Evolutionary conservation across 2,329 filamentous ascomycete genomes (phyloP).

Genomic region (Dothideomycetidae sp.): DNA sequence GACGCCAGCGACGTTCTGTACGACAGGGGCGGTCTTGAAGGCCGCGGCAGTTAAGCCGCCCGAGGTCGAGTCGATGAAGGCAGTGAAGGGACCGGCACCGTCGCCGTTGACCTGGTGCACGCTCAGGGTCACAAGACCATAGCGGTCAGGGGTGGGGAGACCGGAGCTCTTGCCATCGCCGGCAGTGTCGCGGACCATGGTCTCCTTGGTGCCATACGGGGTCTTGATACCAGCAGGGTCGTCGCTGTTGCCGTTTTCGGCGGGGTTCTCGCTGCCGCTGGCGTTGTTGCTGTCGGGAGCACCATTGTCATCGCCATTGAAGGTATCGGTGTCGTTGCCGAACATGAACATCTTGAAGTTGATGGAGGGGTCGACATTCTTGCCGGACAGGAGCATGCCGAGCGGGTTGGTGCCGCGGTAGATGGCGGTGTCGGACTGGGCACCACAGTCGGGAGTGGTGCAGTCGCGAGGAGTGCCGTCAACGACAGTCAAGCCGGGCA

Average conservation of each 20-base stretch:
- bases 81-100: conserved; percentile 49
- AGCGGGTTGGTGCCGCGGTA: conserved; percentile 46
- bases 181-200: conserved; percentile 38
- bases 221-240: conserved; percentile 37
- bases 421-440: conserved; percentile 57
- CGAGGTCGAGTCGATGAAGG: conserved; percentile 47
- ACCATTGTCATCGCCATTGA: conserved; percentile 21
- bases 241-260: conserved; percentile 18
- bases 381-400: conserved; percentile 44
- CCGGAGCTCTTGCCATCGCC: conserved; percentile 41
- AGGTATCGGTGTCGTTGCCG: conserved; percentile 15
- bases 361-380: too few species aligned
- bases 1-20: conserved; percentile 46
- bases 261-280: conserved; percentile 20
- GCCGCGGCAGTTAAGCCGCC: conserved; percentile 46
- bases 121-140: conserved; percentile 48
- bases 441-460: conserved; percentile 44
- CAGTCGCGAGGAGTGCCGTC: conserved; percentile 58
- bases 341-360: conserved; percentile 48
- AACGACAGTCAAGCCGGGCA: conserved; percentile 47
- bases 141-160: conserved; percentile 46
- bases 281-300: conserved; percentile 15
- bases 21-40: conserved; percentile 44
- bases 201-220: conserved; percentile 33
- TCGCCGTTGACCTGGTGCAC: conserved; percentile 61